Evolutionary conservation across 495 filamentous ascomycete species (phyloP), one percentile per base, ranked within the genome.

Genomic region (Alectoria sarmentosa): DNA sequence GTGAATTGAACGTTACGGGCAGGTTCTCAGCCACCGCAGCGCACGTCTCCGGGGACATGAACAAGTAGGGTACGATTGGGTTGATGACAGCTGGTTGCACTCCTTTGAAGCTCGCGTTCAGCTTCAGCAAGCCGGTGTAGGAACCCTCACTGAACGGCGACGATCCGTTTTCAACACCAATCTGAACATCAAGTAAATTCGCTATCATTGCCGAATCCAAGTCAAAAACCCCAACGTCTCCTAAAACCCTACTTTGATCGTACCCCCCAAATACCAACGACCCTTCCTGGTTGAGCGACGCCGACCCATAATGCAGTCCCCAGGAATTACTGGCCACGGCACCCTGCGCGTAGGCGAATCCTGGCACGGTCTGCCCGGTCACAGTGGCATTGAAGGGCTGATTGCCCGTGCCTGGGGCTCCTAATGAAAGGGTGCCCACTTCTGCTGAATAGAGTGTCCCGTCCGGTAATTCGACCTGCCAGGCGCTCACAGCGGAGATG

Each of bases 261-360:
- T 81, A 86, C 0, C 82, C 82, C 9, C 83, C 82, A 55, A 82
- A 75, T 34, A 77, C 67, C 48, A 83, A 69, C 4, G 78, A 82
- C 1, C 76, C 80, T 8, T 73, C 61, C 65, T 81, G 77, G 8
- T 64, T 64, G 8, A 73, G 70, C 15, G 69, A 63, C 6, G 70
- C 79, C 9, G 81, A 81, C 9, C 83, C 82, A 48, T 84, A 78
- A 67, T 85, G 83, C 67, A 86, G 71, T 3, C 78, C 76, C 61
- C 75, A 84, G 13, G 81, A 82, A 54, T 78, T 79, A 1, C 81
- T 83, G 0, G 76, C 74, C 30, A 74, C 79, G 1, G 37, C n/a
- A 13, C 62, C 41, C 23, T 64, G 21, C 15, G n/a, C 8, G 4
- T 42, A 42, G 10, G 58, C 58, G 41, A 41, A 54, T 26, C 55